Evolutionary conservation across 2,329 filamentous ascomycete genomes (phyloP), one percentile per base, ranked within the genome.

Genomic region (Teratosphaeria viscida): DNA sequence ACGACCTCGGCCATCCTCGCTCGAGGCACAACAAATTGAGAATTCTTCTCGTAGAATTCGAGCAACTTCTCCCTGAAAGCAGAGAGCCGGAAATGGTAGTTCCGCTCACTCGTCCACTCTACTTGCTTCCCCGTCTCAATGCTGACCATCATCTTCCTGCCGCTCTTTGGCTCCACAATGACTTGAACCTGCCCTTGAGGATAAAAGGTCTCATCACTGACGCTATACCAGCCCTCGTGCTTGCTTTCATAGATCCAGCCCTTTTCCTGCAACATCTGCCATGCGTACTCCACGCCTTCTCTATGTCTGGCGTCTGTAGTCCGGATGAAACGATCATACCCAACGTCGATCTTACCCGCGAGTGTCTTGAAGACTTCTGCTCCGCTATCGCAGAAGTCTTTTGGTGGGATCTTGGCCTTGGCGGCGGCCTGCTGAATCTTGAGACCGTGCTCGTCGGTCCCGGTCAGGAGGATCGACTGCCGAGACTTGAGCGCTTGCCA

Each of bases 191-290:
- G 78, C 6, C 84, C 83, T 57, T 87, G 82, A 0, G 92, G 90
- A 71, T 96, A 97, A 75, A 95, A 99, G 47, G 92, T 92, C 79
- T 99, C 94, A 73, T 99, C 94, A 72, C 89, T 91, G 58, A 99
- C 87, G 59, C 89, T 94, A 73, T 99, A 99, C 94, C 94, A 99
- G 1, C 94, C 94, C 71, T 90, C 85, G 68, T 97, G 94, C 66
- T 88, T 90, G 11, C 85, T 84, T 68, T 88, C 85, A 75, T 96
- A 96, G 58, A 97, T 87, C 62, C 88, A 86, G 8, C 88, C 87
- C 54, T 82, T 80, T 58, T 91, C 85, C 68, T 86, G 81, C 61
- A 99, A 79, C 72, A 91, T 81, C 64, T 84, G 81, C 94, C 94
- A 99, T 67, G 95, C 91, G 72, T 94, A 87, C 68, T 91, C 84